Percentiles rank a stretch among this genome's conserved stretches.
Evolutionary conservation across 805 yeast genomes (phyloP).

Genomic region (Metschnikowia similis): DNA sequence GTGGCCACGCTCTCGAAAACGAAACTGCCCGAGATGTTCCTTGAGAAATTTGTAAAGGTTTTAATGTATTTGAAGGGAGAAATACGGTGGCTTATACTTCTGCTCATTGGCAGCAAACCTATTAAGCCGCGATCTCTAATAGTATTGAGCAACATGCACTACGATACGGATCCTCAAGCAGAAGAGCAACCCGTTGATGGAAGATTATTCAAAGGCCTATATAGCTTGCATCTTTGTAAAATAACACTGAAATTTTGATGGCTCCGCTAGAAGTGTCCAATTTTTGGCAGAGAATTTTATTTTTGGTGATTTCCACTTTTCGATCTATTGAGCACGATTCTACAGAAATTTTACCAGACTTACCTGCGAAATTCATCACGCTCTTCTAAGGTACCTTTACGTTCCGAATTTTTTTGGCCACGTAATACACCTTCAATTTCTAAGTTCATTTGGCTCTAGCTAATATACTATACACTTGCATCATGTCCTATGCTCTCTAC

Average conservation of each 20-base stretch:
- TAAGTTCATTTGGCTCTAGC: not conserved
- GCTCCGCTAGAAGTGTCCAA: too few species aligned
- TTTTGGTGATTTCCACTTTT: not conserved
- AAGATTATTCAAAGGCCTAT: too few species aligned
- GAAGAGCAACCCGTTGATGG: too few species aligned
- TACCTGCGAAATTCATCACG: too few species aligned
- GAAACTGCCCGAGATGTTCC: not conserved
- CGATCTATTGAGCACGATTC: not conserved
- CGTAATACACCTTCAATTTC: not conserved
- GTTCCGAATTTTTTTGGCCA: too few species aligned
- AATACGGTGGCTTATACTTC: not conserved
- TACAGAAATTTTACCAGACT: too few species aligned
- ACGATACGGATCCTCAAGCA: not conserved
- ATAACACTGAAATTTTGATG: too few species aligned
- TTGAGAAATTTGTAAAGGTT: not conserved
- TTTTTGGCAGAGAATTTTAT: too few species aligned
- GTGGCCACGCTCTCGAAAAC: not conserved
- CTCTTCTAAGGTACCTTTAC: too few species aligned
- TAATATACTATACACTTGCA: not conserved
- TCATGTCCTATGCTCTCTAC: slow-evolving; percentile 22
- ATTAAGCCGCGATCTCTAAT: not conserved
- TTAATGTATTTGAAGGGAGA: not conserved
- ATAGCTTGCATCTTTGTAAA: too few species aligned
- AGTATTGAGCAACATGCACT: not conserved
- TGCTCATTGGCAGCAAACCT: slow-evolving; percentile 3